phyloP scores from a whole-genome alignment of 2,329 filamentous ascomycete species.

The Keithomyces neogunnii region DNA sequence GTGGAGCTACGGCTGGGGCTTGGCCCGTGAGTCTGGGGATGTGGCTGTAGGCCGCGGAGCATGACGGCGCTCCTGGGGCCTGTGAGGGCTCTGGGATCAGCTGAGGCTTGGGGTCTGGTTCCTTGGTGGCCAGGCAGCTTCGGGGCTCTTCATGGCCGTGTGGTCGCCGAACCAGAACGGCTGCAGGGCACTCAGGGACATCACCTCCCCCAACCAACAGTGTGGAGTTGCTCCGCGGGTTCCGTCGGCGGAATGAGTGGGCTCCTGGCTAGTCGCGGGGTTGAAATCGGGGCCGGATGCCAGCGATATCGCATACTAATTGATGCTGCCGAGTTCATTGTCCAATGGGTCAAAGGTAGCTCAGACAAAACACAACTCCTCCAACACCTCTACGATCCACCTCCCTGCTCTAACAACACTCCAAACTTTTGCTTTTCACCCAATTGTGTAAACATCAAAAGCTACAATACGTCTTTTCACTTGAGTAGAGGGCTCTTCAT shows the following conservation, averaged over 20 bases:
- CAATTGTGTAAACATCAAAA: not conserved
- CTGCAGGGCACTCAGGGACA: not conserved
- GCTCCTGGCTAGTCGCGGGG: slow-evolving; percentile 2
- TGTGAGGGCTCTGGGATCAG: too few species aligned
- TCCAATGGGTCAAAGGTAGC: not conserved
- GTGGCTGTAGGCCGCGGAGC: too few species aligned
- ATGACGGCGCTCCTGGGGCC: too few species aligned
- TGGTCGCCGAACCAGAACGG: not conserved
- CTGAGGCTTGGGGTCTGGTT: too few species aligned
- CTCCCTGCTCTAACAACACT: not conserved
- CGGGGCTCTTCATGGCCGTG: not conserved
- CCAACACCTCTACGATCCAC: slow-evolving; percentile 9
- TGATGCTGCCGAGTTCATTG: slow-evolving; percentile 1
- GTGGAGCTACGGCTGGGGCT: not conserved
- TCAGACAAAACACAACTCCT: slow-evolving; percentile 11
- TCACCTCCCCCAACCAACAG: not conserved
- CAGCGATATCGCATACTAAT: slow-evolving; percentile 10
- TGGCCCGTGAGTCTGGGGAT: not conserved
- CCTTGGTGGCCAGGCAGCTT: not conserved
- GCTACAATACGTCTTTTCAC: not conserved
- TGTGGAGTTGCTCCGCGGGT: slow-evolving; percentile 5
- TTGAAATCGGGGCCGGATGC: not conserved
- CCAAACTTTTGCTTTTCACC: not conserved
- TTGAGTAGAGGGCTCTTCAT: not conserved
- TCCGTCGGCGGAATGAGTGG: slow-evolving; percentile 5